Percentiles rank a stretch among this genome's conserved stretches.
Conservation (phyloP, 768 basidiomycete species). For the Xanthoconium stramineum region DNA sequence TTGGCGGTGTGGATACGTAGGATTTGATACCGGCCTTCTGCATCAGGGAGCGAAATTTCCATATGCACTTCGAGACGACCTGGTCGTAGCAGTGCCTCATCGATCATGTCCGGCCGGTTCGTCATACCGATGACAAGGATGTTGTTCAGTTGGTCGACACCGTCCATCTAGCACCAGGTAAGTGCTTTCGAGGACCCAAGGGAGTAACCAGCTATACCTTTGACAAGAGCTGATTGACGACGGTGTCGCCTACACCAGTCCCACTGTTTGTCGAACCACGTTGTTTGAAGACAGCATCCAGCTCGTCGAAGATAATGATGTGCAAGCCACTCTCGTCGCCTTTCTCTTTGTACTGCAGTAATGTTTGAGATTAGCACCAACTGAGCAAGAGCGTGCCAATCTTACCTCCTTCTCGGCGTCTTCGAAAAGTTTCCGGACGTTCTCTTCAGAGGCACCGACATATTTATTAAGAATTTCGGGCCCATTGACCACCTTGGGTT, state of each 20-base stretch:
- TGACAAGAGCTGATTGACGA: conserved; percentile 96
- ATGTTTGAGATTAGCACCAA: conserved; percentile 1
- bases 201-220: conserved; percentile 53
- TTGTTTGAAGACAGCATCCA: conserved; percentile 98
- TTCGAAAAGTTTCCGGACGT: conserved; percentile 94
- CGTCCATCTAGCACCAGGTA: conserved; percentile 76
- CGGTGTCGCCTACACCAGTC: conserved; percentile 97
- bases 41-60: conserved; percentile 98
- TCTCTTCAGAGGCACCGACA: conserved; percentile 97
- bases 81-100: conserved; percentile 94
- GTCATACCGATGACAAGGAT: conserved; percentile 99
- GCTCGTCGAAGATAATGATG: conserved; percentile 99
- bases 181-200: not conserved
- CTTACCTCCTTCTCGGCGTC: conserved; percentile 95
- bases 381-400: not conserved
- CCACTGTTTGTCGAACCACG: conserved; percentile 89
- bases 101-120: conserved; percentile 97
- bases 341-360: conserved; percentile 86
- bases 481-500: conserved; percentile 98
- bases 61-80: conserved; percentile 99
- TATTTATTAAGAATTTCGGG: conserved; percentile 97
- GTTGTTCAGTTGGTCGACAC: conserved; percentile 98
- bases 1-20: conserved; percentile 92
- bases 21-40: conserved; percentile 88
- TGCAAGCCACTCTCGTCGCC: conserved; percentile 96